These are phyloP conservation scores for Ilex asprella DNA, from an alignment of 257 asterid species.

Conservation along the genomic window DNA sequence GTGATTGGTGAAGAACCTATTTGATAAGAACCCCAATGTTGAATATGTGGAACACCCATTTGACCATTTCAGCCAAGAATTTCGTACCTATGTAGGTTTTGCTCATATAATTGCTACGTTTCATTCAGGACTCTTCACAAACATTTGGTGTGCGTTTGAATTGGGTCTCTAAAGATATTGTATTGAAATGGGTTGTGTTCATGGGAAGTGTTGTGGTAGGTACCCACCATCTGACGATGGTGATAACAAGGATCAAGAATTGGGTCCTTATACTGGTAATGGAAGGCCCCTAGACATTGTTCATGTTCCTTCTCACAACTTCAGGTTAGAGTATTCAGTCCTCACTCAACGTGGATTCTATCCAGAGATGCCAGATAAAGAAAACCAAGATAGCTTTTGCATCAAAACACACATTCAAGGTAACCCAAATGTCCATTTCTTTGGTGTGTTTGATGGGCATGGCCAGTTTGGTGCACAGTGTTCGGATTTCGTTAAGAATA, in stretches of 20 bases:
- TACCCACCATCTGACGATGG: conserved; percentile 46
- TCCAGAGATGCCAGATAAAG: conserved; percentile 86
- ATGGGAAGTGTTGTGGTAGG: conserved; percentile 76
- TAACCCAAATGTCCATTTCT: conserved; percentile 86
- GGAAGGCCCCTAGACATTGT: conserved; percentile 51
- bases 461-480: conserved; percentile 77
- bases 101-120: conserved; percentile 11
- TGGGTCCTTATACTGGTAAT: conserved; percentile 30
- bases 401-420: conserved; percentile 58
- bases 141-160: conserved; percentile 35
- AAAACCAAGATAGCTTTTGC: conserved; percentile 80
- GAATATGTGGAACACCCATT: conserved; percentile 18
- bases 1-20: too few species aligned
- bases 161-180: conserved; percentile 11
- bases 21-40: not conserved
- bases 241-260: conserved; percentile 38
- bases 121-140: conserved; percentile 34
- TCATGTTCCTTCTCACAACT: conserved; percentile 73
- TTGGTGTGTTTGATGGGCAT: conserved; percentile 97
- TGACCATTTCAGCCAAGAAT: conserved; percentile 18
- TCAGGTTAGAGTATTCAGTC: conserved; percentile 57
- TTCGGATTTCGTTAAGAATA: conserved; percentile 64
- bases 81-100: conserved; percentile 21
- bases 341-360: conserved; percentile 74
- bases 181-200: conserved; percentile 73